These are phyloP conservation scores for Larix kaempferi DNA, from an alignment of 75 land plant genomes.

Conservation along the genomic window DNA sequence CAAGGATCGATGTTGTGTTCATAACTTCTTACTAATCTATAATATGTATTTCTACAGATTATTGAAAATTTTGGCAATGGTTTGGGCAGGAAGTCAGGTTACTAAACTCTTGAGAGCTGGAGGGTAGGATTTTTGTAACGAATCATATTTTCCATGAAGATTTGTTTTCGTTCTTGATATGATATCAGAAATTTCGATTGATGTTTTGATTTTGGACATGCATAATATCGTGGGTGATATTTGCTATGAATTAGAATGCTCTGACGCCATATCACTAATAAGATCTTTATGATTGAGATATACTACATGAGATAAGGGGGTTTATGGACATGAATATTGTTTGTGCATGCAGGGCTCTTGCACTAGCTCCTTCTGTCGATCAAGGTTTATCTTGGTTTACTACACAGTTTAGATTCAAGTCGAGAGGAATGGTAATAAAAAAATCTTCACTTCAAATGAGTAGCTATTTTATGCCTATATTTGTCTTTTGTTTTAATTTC, in stretches of 20 bases:
- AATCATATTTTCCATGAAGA: not conserved
- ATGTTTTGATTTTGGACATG: not conserved
- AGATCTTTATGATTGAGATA: not conserved
- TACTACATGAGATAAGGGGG: not conserved
- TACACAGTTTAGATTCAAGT: slow-evolving; percentile 51
- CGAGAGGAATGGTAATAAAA: slow-evolving; percentile 53
- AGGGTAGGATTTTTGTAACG: slow-evolving; percentile 37
- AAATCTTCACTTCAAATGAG: not conserved
- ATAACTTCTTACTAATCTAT: not conserved
- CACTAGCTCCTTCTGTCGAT: slow-evolving; percentile 82
- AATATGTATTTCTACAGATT: slow-evolving; percentile 39
- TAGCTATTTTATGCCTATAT: not conserved
- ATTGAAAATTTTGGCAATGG: slow-evolving; percentile 76
- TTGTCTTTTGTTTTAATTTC: not conserved
- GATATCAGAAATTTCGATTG: not conserved
- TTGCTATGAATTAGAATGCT: not conserved
- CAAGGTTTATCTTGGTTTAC: slow-evolving; percentile 80
- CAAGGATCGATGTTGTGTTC: not conserved
- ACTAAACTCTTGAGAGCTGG: slow-evolving; percentile 75
- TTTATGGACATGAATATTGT: not conserved
- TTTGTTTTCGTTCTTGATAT: not conserved
- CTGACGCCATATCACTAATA: not conserved
- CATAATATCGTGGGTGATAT: not conserved
- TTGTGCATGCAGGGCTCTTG: slow-evolving; percentile 66
- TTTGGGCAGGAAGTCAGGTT: slow-evolving; percentile 94